Base-by-base conservation (phyloP, 2,329 filamentous ascomycete species). In the Bipolaris oryzae region DNA sequence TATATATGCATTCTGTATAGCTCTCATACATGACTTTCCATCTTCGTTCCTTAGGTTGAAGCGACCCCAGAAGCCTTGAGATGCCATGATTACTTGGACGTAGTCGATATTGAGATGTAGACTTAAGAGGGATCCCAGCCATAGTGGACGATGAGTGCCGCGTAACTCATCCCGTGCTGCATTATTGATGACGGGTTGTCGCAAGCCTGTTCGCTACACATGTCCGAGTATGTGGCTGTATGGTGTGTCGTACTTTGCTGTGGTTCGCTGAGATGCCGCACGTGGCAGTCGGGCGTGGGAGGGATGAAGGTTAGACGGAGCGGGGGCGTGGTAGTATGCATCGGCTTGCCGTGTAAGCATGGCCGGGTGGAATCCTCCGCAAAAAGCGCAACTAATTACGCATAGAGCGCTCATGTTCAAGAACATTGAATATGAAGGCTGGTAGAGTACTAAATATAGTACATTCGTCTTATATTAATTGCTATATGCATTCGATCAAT, bases 241-340 rank as follows among this genome's bases (percentile, higher is more conserved):
- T 59, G 64, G 61, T 67, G 63, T 64, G 57, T 47, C 16, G 66
- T 28, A 55, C 18, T 28, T 38, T 9, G 21, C 34, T 42, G 35
- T 63, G 61, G 55, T 68, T 68, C 64, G 64, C 46, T 51, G 35
- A 18, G 11, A 20, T n/a, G n/a, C 41, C 16, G 60, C 61, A 64
- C 60, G 58, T 63, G 61, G 39, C 42, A 31, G 52, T 57, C 37
- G 50, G 41, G 20, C 20, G 44, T 48, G 44, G 55, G 57, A 53
- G 53, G 55, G 45, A 58, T 28, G 51, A 41, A 50, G 42, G 41
- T 57, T 13, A 42, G 50, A 37, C 10, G 23, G 31, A 41, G 35
- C 35, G 52, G 44, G 47, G 48, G 54, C 52, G 62, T 61, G 59
- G 21, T 21, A n/a, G 57, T 59, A 57, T 60, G 55, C 45, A 55